Conservation (phyloP, 129 eudicot species). For the Rutidosis leptorrhynchoides region DNA sequence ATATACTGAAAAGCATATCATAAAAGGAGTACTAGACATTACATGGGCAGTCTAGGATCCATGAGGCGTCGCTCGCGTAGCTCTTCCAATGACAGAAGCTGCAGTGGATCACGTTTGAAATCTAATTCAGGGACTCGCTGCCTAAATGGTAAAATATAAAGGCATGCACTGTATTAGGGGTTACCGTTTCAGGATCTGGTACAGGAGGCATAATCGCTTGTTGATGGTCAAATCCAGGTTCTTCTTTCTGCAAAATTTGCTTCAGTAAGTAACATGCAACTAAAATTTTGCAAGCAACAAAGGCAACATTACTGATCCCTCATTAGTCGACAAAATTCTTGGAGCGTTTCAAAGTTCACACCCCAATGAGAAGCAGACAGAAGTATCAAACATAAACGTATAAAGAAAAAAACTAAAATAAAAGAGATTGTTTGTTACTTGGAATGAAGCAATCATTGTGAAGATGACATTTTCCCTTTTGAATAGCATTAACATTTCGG, state of each 20-base stretch:
- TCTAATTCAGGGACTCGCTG: not conserved
- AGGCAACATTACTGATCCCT: no score
- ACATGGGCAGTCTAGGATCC: constrained; percentile 93
- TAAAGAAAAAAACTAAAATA: no score
- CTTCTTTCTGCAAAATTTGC: constrained; percentile 64
- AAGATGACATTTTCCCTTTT: constrained; percentile 79
- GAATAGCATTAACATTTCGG: constrained; percentile 79
- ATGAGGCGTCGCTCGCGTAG: constrained; percentile 67
- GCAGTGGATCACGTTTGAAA: constrained; percentile 6
- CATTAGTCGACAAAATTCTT: not conserved
- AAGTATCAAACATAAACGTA: constrained; percentile 11
- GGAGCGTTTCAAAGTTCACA: no score
- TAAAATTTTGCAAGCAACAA: no score
- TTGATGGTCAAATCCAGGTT: constrained; percentile 81
- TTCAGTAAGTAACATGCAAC: not conserved
- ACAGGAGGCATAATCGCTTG: constrained; percentile 66
- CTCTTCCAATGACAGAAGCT: constrained; percentile 87
- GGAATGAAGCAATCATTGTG: constrained; percentile 83
- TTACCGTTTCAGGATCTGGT: constrained; percentile 85
- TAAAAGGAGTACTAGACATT: not conserved
- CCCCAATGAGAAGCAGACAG: not conserved
- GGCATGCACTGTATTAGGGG: no score
- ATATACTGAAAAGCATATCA: not conserved
- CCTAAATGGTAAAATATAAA: no score
- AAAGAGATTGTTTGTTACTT: no score